phyloP scores from a whole-genome alignment of 768 basidiomycete genomes.

The Xanthoconium purpureum region DNA sequence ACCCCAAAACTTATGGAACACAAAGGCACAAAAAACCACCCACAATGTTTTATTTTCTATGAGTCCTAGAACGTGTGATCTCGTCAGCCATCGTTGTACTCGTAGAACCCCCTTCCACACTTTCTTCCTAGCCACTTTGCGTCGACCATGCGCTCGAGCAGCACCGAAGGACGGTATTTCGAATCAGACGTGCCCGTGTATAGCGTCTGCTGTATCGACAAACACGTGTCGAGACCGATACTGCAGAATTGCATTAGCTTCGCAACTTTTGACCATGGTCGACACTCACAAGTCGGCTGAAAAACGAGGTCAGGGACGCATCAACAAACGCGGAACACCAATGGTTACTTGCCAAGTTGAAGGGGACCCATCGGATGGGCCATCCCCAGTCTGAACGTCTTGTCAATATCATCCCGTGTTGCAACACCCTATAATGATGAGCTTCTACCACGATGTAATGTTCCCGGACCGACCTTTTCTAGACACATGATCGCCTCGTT shows the following conservation, averaged over 20 bases:
- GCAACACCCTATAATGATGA: slow-evolving; percentile 65
- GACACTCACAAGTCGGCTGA: slow-evolving; percentile 33
- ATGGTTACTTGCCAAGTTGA: slow-evolving; percentile 58
- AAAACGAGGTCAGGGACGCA: slow-evolving; percentile 3
- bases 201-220: slow-evolving; percentile 87
- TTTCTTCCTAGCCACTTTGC: slow-evolving; percentile 93
- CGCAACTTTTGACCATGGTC: not conserved
- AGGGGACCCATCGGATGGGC: slow-evolving; percentile 93
- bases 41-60: not conserved
- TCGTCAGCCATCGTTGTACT: slow-evolving; percentile 48
- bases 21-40: not conserved
- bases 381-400: slow-evolving; percentile 91
- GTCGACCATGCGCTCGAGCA: slow-evolving; percentile 95
- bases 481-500: slow-evolving; percentile 96
- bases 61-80: not conserved
- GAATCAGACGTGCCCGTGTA: slow-evolving; percentile 88
- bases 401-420: slow-evolving; percentile 92
- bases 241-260: slow-evolving; percentile 35
- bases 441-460: not conserved
- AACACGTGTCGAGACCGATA: slow-evolving; percentile 96
- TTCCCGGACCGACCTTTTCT: slow-evolving; percentile 59
- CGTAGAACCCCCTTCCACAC: slow-evolving; percentile 93
- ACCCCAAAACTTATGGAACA: not conserved
- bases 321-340: not conserved
- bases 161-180: slow-evolving; percentile 88